Conservation (phyloP, 495 filamentous ascomycete species). For the Bacidia rubella region DNA sequence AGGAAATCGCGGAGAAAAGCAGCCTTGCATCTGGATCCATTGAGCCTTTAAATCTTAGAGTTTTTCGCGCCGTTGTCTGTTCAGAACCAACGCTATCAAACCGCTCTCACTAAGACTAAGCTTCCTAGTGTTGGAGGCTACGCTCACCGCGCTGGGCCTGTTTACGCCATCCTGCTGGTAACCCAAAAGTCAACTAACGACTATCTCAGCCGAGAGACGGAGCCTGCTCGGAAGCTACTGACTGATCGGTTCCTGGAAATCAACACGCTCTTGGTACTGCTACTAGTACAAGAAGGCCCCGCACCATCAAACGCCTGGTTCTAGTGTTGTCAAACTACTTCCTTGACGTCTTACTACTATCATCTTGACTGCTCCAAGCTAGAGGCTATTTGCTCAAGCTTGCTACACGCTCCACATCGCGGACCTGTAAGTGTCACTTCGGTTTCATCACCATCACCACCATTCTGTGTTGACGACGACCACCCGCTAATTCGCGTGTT, state of each 20-base stretch:
- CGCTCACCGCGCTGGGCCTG: conserved; percentile 4
- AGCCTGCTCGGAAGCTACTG: conserved; percentile 10
- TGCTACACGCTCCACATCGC: conserved; percentile 8
- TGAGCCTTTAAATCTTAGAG: neutral
- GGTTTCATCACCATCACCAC: conserved; percentile 16
- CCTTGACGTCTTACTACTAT: conserved; percentile 12
- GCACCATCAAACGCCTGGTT: conserved; percentile 3
- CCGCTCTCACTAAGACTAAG: conserved; percentile 4
- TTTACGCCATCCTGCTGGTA: conserved; percentile 10
- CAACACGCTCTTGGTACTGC: conserved; percentile 1
- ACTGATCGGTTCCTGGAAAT: conserved; percentile 9
- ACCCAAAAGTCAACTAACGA: conserved; percentile 1
- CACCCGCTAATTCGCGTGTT: conserved; percentile 9
- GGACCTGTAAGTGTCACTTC: conserved; percentile 13
- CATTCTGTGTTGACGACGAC: conserved; percentile 2
- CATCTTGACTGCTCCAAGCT: conserved; percentile 13
- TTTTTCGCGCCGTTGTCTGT: conserved; percentile 3
- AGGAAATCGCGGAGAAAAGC: too few species aligned
- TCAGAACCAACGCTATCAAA: conserved; percentile 7
- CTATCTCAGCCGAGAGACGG: conserved; percentile 6
- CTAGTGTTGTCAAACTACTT: conserved; percentile 14
- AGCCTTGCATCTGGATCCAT: too few species aligned
- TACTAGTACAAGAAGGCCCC: conserved; percentile 13
- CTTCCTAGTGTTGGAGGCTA: conserved; percentile 8
- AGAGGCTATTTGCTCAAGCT: conserved; percentile 16